Percentiles rank a stretch among this genome's conserved stretches.
phyloP scores from a whole-genome alignment of 192 early-diverging fungal species.

The Anaeromyces robustus region DNA sequence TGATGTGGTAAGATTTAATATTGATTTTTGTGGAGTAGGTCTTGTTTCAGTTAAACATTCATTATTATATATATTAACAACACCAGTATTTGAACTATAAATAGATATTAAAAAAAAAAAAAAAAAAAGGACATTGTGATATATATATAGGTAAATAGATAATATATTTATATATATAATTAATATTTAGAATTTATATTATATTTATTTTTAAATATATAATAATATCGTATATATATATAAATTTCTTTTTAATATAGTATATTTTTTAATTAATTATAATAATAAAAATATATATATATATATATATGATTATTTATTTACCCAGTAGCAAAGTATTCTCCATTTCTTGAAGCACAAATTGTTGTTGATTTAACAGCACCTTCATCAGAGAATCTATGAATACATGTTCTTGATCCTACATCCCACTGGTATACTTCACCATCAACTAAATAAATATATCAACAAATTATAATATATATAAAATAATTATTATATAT shows the following conservation, averaged over 20 bases:
- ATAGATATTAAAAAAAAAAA: too few relatives aligned
- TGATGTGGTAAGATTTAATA: constrained; percentile 74
- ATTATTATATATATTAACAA: constrained; percentile 79
- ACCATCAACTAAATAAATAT: constrained; percentile 33
- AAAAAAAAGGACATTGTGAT: too few relatives aligned
- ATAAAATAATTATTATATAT: background rate
- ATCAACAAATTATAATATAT: too few relatives aligned
- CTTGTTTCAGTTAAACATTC: constrained; percentile 22
- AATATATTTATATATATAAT: too few relatives aligned
- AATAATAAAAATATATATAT: background rate
- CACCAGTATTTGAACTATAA: constrained; percentile 48
- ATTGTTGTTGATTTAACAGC: constrained; percentile 57
- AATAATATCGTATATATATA: too few relatives aligned
- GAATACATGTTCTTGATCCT: constrained; percentile 48
- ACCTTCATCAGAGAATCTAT: constrained; percentile 69
- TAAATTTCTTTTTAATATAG: too few relatives aligned
- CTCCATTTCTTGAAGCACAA: constrained; percentile 50
- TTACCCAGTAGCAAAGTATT: constrained; percentile 76
- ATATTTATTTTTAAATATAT: too few relatives aligned
- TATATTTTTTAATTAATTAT: too few relatives aligned
- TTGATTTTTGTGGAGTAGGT: constrained; percentile 54
- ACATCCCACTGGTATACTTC: constrained; percentile 86
- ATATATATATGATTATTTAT: background rate
- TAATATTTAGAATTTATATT: too few relatives aligned
- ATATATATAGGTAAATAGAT: too few relatives aligned